These are phyloP conservation scores for Mycena crocata DNA, from an alignment of 768 basidiomycete species.

Conservation along the genomic window DNA sequence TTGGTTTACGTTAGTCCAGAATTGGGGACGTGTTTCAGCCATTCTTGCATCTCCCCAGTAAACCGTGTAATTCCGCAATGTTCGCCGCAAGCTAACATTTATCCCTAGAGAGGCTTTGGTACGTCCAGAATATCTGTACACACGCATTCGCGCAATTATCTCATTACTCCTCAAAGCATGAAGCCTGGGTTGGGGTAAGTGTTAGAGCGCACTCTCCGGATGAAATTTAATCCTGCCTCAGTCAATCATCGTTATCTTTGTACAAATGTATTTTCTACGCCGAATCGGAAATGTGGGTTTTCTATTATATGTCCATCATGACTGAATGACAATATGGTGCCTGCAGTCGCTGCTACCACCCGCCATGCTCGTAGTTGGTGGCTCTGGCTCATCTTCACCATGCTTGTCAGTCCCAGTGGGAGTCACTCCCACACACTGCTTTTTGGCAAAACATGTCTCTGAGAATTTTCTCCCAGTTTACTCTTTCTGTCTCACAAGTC, in stretches of 20 bases:
- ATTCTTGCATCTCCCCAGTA: constrained; percentile 30
- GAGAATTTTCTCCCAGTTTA: constrained; percentile 10
- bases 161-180: not conserved
- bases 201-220: not conserved
- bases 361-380: constrained; percentile 29
- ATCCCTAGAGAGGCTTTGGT: constrained; percentile 22
- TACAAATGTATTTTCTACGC: constrained; percentile 28
- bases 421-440: too few relatives aligned
- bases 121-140: not conserved
- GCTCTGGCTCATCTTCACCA: constrained; percentile 19
- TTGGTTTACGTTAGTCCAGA: constrained; percentile 27
- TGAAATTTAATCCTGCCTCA: not conserved
- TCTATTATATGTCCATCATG: not conserved
- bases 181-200: constrained; percentile 25
- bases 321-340: not conserved
- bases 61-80: not conserved
- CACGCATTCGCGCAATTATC: not conserved
- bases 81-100: not conserved
- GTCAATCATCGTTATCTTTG: constrained; percentile 29
- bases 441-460: too few relatives aligned
- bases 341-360: constrained; percentile 25
- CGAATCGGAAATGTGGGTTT: constrained; percentile 27
- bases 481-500: constrained; percentile 27
- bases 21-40: constrained; percentile 32
- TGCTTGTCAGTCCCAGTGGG: constrained; percentile 10